Conservation (phyloP, 169 alveolate species). For the Plasmodium coatneyi region DNA sequence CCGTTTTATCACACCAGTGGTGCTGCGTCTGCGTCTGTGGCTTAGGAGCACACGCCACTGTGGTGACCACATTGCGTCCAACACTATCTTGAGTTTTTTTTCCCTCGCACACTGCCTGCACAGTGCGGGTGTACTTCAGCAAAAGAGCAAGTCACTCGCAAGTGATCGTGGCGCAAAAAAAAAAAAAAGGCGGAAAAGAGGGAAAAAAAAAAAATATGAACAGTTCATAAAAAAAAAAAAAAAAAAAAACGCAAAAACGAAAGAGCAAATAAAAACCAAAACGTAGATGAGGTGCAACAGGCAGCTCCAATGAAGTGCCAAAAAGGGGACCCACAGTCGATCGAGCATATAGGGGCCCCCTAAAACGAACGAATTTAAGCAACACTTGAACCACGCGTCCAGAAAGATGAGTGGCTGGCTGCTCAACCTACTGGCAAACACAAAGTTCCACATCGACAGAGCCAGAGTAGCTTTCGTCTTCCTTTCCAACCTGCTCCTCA, state of each 20-base stretch:
- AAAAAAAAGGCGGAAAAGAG: no score
- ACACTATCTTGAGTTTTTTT: not conserved
- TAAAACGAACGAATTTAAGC: not conserved
- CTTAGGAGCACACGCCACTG: not conserved
- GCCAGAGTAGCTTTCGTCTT: not conserved
- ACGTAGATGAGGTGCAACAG: not conserved
- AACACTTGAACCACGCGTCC: not conserved
- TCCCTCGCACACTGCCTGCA: not conserved
- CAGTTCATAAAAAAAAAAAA: not conserved
- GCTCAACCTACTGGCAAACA: conserved; percentile 19
- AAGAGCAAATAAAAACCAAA: not conserved
- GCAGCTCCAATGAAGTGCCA: not conserved
- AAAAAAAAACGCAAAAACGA: not conserved
- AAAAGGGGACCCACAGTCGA: not conserved
- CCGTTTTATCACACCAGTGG: not conserved
- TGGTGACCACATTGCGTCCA: not conserved
- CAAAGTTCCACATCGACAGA: conserved; percentile 18
- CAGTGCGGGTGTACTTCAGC: not conserved
- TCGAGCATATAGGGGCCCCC: not conserved
- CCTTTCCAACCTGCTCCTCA: conserved; percentile 6
- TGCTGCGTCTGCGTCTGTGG: not conserved
- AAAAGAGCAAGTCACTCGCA: not conserved
- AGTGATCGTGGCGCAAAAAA: no score
- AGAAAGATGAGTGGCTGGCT: conserved; percentile 25
- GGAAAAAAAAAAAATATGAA: not conserved